Percentiles rank a stretch among this genome's conserved stretches.
These are phyloP conservation scores for Vaccinium vitisidaea DNA, from an alignment of 148 eudicot genomes.

Conservation along the genomic window DNA sequence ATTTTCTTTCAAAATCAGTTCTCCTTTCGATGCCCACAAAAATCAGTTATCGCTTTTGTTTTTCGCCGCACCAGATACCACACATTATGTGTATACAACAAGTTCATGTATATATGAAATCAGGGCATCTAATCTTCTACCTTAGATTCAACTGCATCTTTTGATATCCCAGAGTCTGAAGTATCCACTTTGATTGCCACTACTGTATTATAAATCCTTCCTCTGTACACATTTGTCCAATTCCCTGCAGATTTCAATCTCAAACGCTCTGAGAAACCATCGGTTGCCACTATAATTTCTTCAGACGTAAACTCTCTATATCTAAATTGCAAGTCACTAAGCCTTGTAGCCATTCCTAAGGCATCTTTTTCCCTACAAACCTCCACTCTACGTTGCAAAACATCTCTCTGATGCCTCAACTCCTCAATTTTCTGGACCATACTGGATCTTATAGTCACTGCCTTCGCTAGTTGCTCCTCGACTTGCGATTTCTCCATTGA, in stretches of 20 bases:
- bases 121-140: conserved; percentile 25
- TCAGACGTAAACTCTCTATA: conserved; percentile 49
- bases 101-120: not conserved
- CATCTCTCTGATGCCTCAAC: conserved; percentile 56
- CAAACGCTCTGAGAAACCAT: conserved; percentile 44
- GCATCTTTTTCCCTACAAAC: conserved; percentile 81
- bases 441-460: conserved; percentile 35
- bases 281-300: conserved; percentile 63
- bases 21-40: not conserved
- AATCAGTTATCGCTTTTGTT: not conserved
- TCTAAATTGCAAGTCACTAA: conserved; percentile 32
- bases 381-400: conserved; percentile 61
- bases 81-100: too few species aligned
- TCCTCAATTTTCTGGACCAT: conserved; percentile 68
- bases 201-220: conserved; percentile 43
- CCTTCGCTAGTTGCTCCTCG: conserved; percentile 48
- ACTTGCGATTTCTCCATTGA: conserved; percentile 37
- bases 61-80: not conserved
- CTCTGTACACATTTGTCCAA: conserved; percentile 56
- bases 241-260: conserved; percentile 49
- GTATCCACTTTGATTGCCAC: conserved; percentile 51
- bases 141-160: conserved; percentile 51
- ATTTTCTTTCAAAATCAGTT: not conserved
- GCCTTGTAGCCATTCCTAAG: conserved; percentile 45
- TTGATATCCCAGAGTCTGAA: conserved; percentile 27